Evolutionary conservation across 2,329 filamentous ascomycete species (phyloP), one percentile per base, ranked within the genome.

Genomic region (Xylariaceae sp.): DNA sequence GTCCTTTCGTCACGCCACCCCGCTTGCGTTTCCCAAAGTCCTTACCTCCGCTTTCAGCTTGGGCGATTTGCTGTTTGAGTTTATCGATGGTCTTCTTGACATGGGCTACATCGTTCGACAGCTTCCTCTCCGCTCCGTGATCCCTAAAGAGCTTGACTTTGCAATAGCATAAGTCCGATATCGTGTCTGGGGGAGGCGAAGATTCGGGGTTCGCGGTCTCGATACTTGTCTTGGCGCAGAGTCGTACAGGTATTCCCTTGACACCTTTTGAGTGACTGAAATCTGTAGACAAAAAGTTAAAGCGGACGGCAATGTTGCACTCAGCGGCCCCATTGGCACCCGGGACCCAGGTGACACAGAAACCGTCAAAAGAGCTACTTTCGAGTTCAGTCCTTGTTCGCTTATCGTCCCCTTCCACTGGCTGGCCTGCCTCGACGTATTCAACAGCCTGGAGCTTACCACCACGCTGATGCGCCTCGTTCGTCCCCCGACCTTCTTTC

Each of bases 181-280:
- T 68, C 28, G 74, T 70, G 7, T 77, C 76, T 9, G 71, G 66
- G 1, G 76, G 69, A 5, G 74, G 72, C 13, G 75, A 74, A 1
- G 78, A 76, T 9, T 77, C 72, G 22, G 79, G 78, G 14, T 77
- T 72, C 0, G 79, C 36, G 2, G 51, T 73, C 1, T 93, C 54
- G 11, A 86, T 71, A 58, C 88, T 87, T 0, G 94, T 97, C 72
- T 97, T 97, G 13, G 92, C 86, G 69, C 93, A 97, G 0, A 97
- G 80, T 50, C 94, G 80, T 5, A 99, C 92, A 0, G 94, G 93
- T 59, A 97, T 97, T 34, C 94, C 94, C 72, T 97, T 99, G 45
- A 99, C 94, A 42, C 94, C 94, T 67, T 99, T 99, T 10, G 94
- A 97, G 67, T 97, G 94, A 69, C 93, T 97, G 68, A 97, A 99